phyloP scores from a whole-genome alignment of 352 stramenopile genomes.

The Phytophthora idaei region DNA sequence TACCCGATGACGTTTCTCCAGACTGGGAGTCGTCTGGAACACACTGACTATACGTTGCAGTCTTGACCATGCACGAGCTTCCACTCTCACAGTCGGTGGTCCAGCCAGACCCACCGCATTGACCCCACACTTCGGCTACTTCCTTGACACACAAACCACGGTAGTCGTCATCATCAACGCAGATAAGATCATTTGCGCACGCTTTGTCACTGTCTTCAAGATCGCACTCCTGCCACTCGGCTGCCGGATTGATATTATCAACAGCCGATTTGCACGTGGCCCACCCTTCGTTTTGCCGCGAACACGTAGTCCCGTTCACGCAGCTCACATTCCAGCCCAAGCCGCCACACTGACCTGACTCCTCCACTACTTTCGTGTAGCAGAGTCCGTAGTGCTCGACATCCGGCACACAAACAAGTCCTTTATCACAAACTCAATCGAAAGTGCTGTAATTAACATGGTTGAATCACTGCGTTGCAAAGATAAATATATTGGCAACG shows the following conservation, averaged over 20 bases:
- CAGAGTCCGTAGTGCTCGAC: conserved; percentile 28
- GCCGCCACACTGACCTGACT: conserved; percentile 20
- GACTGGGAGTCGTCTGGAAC: conserved; percentile 13
- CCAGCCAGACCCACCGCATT: conserved; percentile 40
- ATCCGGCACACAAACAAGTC: conserved; percentile 25
- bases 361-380: conserved; percentile 18
- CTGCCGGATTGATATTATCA: not conserved
- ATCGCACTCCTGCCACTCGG: conserved; percentile 28
- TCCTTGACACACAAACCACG: conserved; percentile 37
- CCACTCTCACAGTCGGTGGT: conserved; percentile 22
- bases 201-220: conserved; percentile 16
- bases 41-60: conserved; percentile 39
- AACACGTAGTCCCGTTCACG: conserved; percentile 22
- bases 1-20: not conserved
- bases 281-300: conserved; percentile 28
- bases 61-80: conserved; percentile 22
- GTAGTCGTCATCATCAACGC: conserved; percentile 34
- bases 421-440: conserved; percentile 3
- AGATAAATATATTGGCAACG: too few species aligned
- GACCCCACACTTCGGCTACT: conserved; percentile 26
- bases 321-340: conserved; percentile 30
- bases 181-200: conserved; percentile 28
- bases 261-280: conserved; percentile 18
- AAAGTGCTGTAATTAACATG: too few species aligned
- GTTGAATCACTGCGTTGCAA: too few species aligned